Evolutionary conservation across 768 basidiomycete species (phyloP).

Genomic region (Hygrophoropsis aurantiaca): DNA sequence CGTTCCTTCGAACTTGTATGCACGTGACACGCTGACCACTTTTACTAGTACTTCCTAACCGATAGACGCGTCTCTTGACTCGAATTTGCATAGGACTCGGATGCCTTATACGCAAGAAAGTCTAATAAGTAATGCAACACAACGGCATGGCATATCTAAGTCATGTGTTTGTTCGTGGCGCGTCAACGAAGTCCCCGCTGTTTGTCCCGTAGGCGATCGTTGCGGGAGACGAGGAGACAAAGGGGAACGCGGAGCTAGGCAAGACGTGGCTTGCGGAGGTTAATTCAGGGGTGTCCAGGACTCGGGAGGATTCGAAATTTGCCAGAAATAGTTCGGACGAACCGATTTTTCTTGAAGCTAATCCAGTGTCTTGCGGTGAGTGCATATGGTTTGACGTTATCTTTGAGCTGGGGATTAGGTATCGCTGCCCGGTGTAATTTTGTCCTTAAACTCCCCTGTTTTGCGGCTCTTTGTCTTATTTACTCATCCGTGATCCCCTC

Average conservation of each 20-base stretch:
- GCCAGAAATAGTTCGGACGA: slow-evolving; percentile 76
- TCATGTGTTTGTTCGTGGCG: too few relatives aligned
- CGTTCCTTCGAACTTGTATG: too few relatives aligned
- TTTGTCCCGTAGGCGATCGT: slow-evolving; percentile 49
- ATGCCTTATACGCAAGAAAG: too few relatives aligned
- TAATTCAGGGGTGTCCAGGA: slow-evolving; percentile 39
- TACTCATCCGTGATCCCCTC: too few relatives aligned
- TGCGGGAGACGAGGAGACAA: slow-evolving; percentile 48
- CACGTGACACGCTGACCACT: too few relatives aligned
- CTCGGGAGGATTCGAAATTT: slow-evolving; percentile 67
- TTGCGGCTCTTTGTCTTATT: neutral
- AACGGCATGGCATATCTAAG: too few relatives aligned
- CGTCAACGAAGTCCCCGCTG: slow-evolving; percentile 39
- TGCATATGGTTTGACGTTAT: slow-evolving; percentile 8
- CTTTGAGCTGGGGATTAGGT: neutral
- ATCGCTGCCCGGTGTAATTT: too few relatives aligned
- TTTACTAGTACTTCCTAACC: too few relatives aligned
- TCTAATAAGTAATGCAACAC: too few relatives aligned
- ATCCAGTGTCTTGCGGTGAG: slow-evolving; percentile 63
- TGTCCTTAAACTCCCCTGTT: too few relatives aligned
- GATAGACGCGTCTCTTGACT: too few relatives aligned
- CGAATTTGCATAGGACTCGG: too few relatives aligned
- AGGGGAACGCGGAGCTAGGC: slow-evolving; percentile 47
- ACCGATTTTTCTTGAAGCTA: slow-evolving; percentile 73
- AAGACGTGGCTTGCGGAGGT: slow-evolving; percentile 60